Conservation (phyloP, 1,284 basidiomycete genomes). For the Leccinum pachyderme region DNA sequence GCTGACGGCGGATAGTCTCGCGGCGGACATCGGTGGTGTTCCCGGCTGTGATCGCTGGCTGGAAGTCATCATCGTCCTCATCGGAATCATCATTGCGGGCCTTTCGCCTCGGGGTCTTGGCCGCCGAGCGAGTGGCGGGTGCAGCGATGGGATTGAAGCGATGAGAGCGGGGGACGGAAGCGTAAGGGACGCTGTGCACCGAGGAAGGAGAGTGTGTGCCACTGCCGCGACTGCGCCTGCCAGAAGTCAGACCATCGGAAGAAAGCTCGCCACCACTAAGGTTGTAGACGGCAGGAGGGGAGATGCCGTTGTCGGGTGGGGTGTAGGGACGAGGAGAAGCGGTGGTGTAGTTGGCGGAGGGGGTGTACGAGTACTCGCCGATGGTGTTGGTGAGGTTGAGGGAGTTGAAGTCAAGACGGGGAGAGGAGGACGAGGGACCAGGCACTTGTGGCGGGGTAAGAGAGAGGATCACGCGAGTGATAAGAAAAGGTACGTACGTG, state of each 20-base stretch:
- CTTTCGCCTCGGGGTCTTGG: constrained; percentile 53
- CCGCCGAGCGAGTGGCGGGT: constrained; percentile 43
- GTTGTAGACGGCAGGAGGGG: constrained; percentile 67
- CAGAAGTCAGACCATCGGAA: constrained; percentile 63
- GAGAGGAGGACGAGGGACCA: constrained; percentile 49
- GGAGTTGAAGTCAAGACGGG: constrained; percentile 58
- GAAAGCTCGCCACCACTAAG: constrained; percentile 67
- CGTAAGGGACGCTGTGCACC: constrained; percentile 45
- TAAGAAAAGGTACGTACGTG: constrained; percentile 35
- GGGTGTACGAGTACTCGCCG: constrained; percentile 66
- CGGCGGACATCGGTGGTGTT: constrained; percentile 59
- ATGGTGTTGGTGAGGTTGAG: constrained; percentile 56
- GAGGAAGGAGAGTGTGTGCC: constrained; percentile 61
- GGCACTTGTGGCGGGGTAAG: constrained; percentile 34
- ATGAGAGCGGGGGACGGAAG: constrained; percentile 65
- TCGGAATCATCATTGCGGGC: constrained; percentile 61
- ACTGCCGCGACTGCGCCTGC: constrained; percentile 63
- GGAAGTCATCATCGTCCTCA: constrained; percentile 63
- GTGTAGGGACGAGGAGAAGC: constrained; percentile 65
- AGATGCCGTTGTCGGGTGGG: constrained; percentile 63
- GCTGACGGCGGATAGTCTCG: constrained; percentile 81
- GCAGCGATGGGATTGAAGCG: constrained; percentile 72
- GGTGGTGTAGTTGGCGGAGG: constrained; percentile 46
- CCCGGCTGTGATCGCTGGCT: constrained; percentile 43
- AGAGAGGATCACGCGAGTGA: neutral